A percentile compares a stretch with the other conserved stretches of the same genome.
Conservation (phyloP, 2,329 filamentous ascomycete species). For the Spiromastix sp. region DNA sequence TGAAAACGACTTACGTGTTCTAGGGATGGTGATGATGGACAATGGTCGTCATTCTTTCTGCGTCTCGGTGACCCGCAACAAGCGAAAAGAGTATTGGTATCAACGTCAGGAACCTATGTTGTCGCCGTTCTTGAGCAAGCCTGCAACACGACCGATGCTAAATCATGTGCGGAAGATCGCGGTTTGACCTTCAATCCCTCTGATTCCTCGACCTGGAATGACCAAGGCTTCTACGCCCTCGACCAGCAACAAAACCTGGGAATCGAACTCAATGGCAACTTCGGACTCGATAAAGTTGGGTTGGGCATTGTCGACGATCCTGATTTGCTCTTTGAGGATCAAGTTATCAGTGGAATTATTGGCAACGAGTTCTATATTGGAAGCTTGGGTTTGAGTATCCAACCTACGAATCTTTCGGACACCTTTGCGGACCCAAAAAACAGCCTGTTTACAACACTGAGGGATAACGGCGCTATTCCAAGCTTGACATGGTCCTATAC, state of each 20-base stretch:
- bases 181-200: not conserved
- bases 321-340: slow-evolving; percentile 33
- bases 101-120: slow-evolving; percentile 59
- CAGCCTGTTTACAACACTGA: slow-evolving; percentile 43
- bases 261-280: not conserved
- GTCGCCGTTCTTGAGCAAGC: slow-evolving; percentile 55
- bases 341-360: slow-evolving; percentile 31
- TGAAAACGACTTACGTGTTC: too few species aligned
- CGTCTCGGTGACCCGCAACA: slow-evolving; percentile 45
- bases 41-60: slow-evolving; percentile 61
- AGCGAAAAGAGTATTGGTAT: slow-evolving; percentile 48
- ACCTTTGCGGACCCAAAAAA: slow-evolving; percentile 37
- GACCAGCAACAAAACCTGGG: not conserved
- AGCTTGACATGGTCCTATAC: slow-evolving; percentile 69
- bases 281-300: not conserved
- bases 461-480: slow-evolving; percentile 50
- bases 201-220: not conserved
- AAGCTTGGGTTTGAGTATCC: slow-evolving; percentile 11
- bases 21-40: slow-evolving; percentile 56
- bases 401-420: slow-evolving; percentile 36
- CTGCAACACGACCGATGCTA: slow-evolving; percentile 27
- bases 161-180: not conserved
- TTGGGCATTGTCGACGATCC: slow-evolving; percentile 40
- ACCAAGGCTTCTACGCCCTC: not conserved
- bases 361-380: slow-evolving; percentile 36